A percentile compares a stretch with the other conserved stretches of the same genome.
These are phyloP conservation scores for Xylariaceae sp. DNA, from an alignment of 2,329 filamentous ascomycete genomes.

Conservation along the genomic window DNA sequence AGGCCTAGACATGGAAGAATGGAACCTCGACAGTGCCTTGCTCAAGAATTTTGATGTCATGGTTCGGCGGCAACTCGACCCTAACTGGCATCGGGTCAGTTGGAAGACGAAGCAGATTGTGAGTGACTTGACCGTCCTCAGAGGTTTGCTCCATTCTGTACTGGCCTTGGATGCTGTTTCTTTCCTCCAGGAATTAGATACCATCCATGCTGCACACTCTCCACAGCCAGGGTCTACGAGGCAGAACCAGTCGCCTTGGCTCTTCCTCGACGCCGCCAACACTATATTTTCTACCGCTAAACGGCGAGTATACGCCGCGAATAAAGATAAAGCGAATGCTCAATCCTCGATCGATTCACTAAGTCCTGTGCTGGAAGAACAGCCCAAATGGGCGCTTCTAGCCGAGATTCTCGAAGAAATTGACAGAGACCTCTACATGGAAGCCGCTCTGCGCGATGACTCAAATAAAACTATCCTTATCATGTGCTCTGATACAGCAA, in stretches of 20 bases:
- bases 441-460: constrained; percentile 68
- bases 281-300: constrained; percentile 90
- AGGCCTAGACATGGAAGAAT: constrained; percentile 91
- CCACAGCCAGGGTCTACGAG: constrained; percentile 81
- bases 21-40: constrained; percentile 89
- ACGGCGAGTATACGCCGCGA: constrained; percentile 70
- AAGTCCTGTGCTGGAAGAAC: constrained; percentile 80
- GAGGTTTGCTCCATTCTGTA: constrained; percentile 74
- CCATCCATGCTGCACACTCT: constrained; percentile 83
- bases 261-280: constrained; percentile 91
- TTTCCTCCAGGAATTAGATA: constrained; percentile 90
- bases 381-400: constrained; percentile 87
- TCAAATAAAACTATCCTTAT: constrained; percentile 90
- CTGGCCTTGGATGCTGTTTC: constrained; percentile 85
- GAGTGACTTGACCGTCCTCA: constrained; percentile 76
- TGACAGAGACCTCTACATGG: constrained; percentile 82
- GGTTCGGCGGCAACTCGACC: constrained; percentile 83
- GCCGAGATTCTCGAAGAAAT: constrained; percentile 93
- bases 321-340: constrained; percentile 52
- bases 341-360: constrained; percentile 55
- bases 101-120: constrained; percentile 95
- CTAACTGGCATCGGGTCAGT: constrained; percentile 94
- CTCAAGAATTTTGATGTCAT: constrained; percentile 89
- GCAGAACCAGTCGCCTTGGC: constrained; percentile 89
- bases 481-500: constrained; percentile 87